These are phyloP conservation scores for Durio zibethinus DNA, from an alignment of 345 rosid species.

Conservation along the genomic window DNA sequence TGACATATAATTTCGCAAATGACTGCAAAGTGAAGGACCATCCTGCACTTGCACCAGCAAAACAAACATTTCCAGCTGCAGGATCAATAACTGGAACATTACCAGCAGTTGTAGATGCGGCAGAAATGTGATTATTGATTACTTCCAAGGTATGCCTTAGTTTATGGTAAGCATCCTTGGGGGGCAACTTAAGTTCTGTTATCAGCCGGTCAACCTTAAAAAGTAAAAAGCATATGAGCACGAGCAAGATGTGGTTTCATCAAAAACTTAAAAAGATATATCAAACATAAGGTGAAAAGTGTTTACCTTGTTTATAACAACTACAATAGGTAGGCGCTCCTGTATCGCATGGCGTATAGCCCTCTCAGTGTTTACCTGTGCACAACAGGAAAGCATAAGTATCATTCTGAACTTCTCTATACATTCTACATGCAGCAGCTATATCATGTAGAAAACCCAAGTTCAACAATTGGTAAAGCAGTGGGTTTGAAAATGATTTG, in stretches of 20 bases:
- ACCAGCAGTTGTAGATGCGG: conserved; percentile 90
- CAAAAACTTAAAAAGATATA: neutral
- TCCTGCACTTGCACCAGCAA: conserved; percentile 91
- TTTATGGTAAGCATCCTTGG: conserved; percentile 97
- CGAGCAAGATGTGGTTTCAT: neutral
- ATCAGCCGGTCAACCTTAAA: conserved; percentile 90
- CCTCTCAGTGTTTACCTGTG: conserved; percentile 93
- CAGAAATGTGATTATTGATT: conserved; percentile 84
- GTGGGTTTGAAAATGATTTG: conserved; percentile 17
- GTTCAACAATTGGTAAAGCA: conserved; percentile 17
- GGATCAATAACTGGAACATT: conserved; percentile 81
- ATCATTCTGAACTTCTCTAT: conserved; percentile 2
- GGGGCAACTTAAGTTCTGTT: conserved; percentile 93
- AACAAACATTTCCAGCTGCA: conserved; percentile 88
- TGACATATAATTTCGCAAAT: conserved; percentile 84
- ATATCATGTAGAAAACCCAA: neutral
- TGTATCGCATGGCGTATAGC: conserved; percentile 97
- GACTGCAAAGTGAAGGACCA: conserved; percentile 99
- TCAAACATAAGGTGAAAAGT: neutral
- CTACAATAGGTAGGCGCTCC: conserved; percentile 87
- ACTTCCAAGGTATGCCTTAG: conserved; percentile 92
- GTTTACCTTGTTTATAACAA: conserved; percentile 87
- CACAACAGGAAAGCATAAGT: conserved; percentile 6
- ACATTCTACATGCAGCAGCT: conserved; percentile 1
- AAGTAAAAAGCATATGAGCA: conserved; percentile 14